phyloP scores from a whole-genome alignment of 805 yeast species.

The Kodamaea kaohsiungensis region DNA sequence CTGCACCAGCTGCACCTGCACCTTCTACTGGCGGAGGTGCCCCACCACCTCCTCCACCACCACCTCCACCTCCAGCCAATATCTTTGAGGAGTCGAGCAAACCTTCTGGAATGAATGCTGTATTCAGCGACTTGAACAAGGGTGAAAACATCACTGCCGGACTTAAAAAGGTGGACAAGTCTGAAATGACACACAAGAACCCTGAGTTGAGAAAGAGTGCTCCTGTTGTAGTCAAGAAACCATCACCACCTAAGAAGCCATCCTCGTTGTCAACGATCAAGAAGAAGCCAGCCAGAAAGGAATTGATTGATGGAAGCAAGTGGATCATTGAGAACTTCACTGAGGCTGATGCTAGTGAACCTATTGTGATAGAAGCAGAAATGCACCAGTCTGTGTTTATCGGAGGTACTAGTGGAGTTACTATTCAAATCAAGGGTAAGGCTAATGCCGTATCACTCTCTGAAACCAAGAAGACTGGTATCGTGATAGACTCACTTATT shows the following conservation, averaged over 20 bases:
- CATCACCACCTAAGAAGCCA: slow-evolving; percentile 86
- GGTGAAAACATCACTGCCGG: slow-evolving; percentile 85
- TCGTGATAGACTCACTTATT: slow-evolving; percentile 81
- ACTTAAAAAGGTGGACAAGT: slow-evolving; percentile 87
- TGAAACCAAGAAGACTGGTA: slow-evolving; percentile 68
- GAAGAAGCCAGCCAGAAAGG: slow-evolving; percentile 51
- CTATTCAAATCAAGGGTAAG: slow-evolving; percentile 86
- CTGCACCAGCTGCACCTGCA: slow-evolving; percentile 27
- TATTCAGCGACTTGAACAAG: slow-evolving; percentile 84
- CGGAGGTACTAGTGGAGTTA: slow-evolving; percentile 71
- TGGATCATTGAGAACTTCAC: slow-evolving; percentile 88
- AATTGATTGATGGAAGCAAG: slow-evolving; percentile 74
- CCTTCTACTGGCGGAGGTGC: slow-evolving; percentile 13
- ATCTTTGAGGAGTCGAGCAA: slow-evolving; percentile 41
- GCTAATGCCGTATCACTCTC: slow-evolving; percentile 84
- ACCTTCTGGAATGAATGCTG: slow-evolving; percentile 71
- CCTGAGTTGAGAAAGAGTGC: slow-evolving; percentile 72
- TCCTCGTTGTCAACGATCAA: slow-evolving; percentile 46
- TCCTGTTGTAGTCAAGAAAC: slow-evolving; percentile 50
- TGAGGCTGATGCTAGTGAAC: slow-evolving; percentile 51
- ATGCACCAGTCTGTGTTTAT: slow-evolving; percentile 88
- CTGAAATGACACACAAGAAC: slow-evolving; percentile 92
- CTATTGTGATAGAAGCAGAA: slow-evolving; percentile 71
- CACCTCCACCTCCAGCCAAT: slow-evolving; percentile 87
- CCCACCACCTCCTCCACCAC: slow-evolving; percentile 73